Conservation (phyloP, 306 rosid genomes). For the Carpinus fangiana region DNA sequence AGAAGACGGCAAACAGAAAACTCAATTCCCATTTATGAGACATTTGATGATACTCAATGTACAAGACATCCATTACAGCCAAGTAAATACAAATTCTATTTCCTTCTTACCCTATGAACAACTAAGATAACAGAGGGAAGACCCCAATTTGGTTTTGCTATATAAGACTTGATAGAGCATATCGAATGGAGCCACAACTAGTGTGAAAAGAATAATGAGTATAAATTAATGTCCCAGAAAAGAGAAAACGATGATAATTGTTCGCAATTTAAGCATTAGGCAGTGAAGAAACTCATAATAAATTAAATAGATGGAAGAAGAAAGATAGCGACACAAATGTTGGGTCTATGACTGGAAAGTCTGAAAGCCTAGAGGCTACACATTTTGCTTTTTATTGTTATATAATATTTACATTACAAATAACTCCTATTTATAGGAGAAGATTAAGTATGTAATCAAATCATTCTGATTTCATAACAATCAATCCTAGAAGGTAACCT, state of each 20-base stretch:
- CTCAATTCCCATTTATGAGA: constrained; percentile 16
- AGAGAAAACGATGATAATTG: background rate
- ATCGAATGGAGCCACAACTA: background rate
- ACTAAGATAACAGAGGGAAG: background rate
- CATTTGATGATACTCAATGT: constrained; percentile 9
- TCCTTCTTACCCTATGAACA: background rate
- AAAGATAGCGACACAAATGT: too few relatives aligned
- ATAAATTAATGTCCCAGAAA: background rate
- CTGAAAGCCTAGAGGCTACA: too few relatives aligned
- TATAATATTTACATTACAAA: too few relatives aligned
- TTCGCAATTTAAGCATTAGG: background rate
- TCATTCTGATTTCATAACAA: too few relatives aligned
- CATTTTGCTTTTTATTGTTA: too few relatives aligned
- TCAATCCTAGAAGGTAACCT: background rate
- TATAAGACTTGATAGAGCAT: background rate
- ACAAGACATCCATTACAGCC: constrained; percentile 7
- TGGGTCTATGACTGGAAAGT: too few relatives aligned
- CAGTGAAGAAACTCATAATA: background rate
- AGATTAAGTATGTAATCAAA: too few relatives aligned
- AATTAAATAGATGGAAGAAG: too few relatives aligned
- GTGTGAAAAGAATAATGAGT: background rate
- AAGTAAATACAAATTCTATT: background rate
- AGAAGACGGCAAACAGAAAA: constrained; percentile 11
- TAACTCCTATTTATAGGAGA: too few relatives aligned
- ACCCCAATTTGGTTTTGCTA: background rate